Evolutionary conservation across 2,329 filamentous ascomycete species (phyloP).

Genomic region (Calonectria pauciramosa): DNA sequence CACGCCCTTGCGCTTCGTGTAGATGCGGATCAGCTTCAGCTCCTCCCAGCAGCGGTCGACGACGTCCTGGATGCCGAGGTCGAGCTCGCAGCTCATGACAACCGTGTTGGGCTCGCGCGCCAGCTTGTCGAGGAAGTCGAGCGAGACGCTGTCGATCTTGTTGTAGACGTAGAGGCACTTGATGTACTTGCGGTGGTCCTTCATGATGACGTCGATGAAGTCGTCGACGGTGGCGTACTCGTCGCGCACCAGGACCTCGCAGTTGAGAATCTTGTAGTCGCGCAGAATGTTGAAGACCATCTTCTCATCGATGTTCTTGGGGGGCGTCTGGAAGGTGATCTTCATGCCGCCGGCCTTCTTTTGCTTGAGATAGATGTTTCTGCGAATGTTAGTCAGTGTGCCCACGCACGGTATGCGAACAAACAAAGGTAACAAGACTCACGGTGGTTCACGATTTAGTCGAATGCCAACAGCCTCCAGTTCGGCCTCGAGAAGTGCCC

Average conservation of each 20-base stretch:
- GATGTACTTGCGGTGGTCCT: conserved; percentile 98
- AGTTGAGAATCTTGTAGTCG: conserved; percentile 99
- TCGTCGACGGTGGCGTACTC: conserved; percentile 97
- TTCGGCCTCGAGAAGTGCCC: conserved; percentile 89
- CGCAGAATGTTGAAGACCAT: conserved; percentile 98
- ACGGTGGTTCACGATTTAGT: conserved; percentile 92
- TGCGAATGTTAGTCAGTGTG: conserved; percentile 54
- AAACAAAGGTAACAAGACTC: conserved; percentile 50
- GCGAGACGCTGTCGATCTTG: conserved; percentile 96
- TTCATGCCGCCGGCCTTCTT: conserved; percentile 99
- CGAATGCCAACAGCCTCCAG: conserved; percentile 95
- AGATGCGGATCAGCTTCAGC: conserved; percentile 88
- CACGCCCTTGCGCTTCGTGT: conserved; percentile 95
- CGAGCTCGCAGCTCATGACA: conserved; percentile 97
- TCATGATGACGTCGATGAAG: conserved; percentile 99
- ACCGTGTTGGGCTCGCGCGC: conserved; percentile 94
- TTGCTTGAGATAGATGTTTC: conserved; percentile 95
- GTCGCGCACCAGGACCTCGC: conserved; percentile 94
- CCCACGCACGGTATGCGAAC: background rate
- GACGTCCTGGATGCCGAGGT: conserved; percentile 93
- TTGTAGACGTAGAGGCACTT: conserved; percentile 97
- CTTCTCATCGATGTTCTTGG: conserved; percentile 94
- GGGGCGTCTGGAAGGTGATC: conserved; percentile 92
- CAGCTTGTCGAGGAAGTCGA: conserved; percentile 93
- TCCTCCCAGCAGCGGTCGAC: conserved; percentile 97